Evolutionary conservation across 495 filamentous ascomycete species (phyloP), one percentile per base, ranked within the genome.

Genomic region (Immersiella caudata): DNA sequence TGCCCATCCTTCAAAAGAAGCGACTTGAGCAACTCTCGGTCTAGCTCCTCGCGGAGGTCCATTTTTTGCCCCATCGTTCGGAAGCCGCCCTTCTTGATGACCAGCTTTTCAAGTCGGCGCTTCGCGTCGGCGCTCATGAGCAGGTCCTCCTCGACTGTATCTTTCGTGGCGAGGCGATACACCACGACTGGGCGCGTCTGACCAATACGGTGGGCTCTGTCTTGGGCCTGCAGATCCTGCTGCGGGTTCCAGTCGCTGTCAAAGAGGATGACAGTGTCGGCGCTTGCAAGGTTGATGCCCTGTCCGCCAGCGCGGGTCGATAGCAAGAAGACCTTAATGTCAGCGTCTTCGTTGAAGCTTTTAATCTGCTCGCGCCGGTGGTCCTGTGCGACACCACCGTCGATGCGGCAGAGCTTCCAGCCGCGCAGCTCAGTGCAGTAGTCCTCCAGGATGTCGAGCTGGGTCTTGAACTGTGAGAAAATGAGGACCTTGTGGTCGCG

Each of bases 201-300:
- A 0, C 95, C 95, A 60, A 99, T 98, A 36, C 95, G 88, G 74
- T 99, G 95, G 1, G 91, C 93, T 21, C 95, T 91, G 72, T 99
- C 95, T 76, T 97, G 93, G 0, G 95, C 95, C 75, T 99, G 95
- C 18, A 99, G 84, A 78, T 99, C 95, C 73, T 96, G 93, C 76
- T 98, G 95, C 0, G 95, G 95, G 74, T 99, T 99, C 94, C 95
- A 99, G 76, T 99, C 95, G 29, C 87, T 91, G 77, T 99, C 95
- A 67, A 97, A 98, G 2, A 99, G 80, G 66, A 99, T 91, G 26
- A 99, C 96, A 0, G 96, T 98, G 74, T 99, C 95, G 14, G 95
- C 95, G 65, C 91, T 95, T 80, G 96, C 96, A 11, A 99, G 84
- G 76, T 99, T 99, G 83, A 99, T 97, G 40, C 95, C 95, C 69